Conservation (phyloP, 805 yeast genomes). For the Lipomyces oligophaga region DNA sequence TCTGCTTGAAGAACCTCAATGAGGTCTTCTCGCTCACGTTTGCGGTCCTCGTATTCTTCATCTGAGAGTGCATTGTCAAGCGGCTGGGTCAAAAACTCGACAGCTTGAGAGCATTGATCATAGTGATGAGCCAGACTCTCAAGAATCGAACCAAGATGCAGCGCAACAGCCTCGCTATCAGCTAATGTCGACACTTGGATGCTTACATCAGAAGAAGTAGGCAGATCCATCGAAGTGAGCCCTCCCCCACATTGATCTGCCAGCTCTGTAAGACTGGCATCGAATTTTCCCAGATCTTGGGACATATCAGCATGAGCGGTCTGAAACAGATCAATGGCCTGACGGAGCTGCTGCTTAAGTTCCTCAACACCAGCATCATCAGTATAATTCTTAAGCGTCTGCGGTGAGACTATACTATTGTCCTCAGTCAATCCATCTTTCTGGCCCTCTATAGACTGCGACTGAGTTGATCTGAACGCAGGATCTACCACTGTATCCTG, state of each 20-base stretch:
- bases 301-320: conserved; percentile 7
- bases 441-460: conserved; percentile 12
- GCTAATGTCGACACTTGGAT: conserved; percentile 15
- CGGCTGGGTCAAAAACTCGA: conserved; percentile 40
- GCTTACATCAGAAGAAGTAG: background rate
- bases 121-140: conserved; percentile 75
- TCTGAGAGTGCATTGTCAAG: conserved; percentile 34
- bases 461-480: conserved; percentile 28
- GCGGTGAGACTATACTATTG: background rate
- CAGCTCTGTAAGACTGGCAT: conserved; percentile 34
- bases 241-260: too few species aligned
- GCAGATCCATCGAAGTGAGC: conserved; percentile 19
- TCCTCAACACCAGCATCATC: conserved; percentile 42
- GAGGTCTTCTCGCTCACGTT: conserved; percentile 48
- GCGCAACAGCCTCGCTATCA: conserved; percentile 44
- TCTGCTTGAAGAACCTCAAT: conserved; percentile 48
- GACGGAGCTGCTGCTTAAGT: conserved; percentile 33
- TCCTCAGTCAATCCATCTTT: conserved; percentile 17
- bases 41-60: conserved; percentile 15
- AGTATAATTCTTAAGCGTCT: conserved; percentile 47
- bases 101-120: conserved; percentile 65
- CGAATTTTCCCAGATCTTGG: conserved; percentile 35
- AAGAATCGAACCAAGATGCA: conserved; percentile 64
- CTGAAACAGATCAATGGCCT: conserved; percentile 38
- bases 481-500: conserved; percentile 40